Evolutionary conservation across 352 stramenopile species (phyloP), one percentile per base, ranked within the genome.

Genomic region (Pythium vanterpoolii): DNA sequence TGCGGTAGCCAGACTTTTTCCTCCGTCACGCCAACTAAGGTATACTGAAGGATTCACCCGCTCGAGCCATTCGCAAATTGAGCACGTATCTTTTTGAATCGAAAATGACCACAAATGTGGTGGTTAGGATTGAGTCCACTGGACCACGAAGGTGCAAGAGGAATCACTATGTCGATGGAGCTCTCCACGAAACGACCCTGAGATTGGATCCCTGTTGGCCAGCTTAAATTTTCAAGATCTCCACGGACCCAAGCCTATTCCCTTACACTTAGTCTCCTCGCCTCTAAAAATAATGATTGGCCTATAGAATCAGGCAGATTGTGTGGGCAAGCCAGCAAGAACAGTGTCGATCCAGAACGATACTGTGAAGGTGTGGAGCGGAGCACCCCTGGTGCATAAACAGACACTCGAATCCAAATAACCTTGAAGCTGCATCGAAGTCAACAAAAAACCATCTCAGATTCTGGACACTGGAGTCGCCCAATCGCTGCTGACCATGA

Each of bases 331-430:
- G n/a, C n/a, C n/a, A n/a, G n/a, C n/a, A n/a, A n/a, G n/a, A n/a
- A n/a, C 33, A 56, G 49, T 52, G 26, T 52, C 40, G 3, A 31
- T 60, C 53, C 53, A 60, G 53, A 60, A 39, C 45, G 27, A 51
- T 31, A 28, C 51, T 34, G 19, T 40, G 24, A 56, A 18, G 49
- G 19, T 13, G 30, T 33, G n/a, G n/a, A n/a, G n/a, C n/a, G n/a
- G n/a, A n/a, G 45, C 43, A 62, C n/a, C 55, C 40, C 13, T 56
- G 30, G 55, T 36, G 39, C 55, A 62, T 30, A 62, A 27, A 55
- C 21, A 62, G 55, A 45, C 44, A 19, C 1, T 5, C 4, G 8
- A 36, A 14, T 14, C 34, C 16, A 38, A 33, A 36, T 56, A 39
- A 56, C 49, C 34, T 56, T 56, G 49, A 56, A 56, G 49, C 51